phyloP scores from a whole-genome alignment of 75 land plant species.

The Cupressus sempervirens region DNA sequence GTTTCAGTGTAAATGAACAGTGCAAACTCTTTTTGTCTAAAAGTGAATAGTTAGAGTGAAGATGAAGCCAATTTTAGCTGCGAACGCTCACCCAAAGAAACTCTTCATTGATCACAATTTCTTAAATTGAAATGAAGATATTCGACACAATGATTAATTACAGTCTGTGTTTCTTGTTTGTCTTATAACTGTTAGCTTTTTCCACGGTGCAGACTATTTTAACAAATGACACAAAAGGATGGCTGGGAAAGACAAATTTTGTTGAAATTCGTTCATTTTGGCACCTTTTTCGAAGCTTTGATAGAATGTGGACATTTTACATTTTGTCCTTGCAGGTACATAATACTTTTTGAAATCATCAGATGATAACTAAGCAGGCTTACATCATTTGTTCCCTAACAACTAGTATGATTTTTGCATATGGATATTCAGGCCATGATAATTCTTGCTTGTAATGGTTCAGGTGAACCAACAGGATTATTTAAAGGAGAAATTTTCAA shows the following conservation, averaged over 20 bases:
- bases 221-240: constrained; percentile 12
- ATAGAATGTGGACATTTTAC: constrained; percentile 94
- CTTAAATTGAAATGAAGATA: background rate
- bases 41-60: too few species aligned
- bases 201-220: background rate
- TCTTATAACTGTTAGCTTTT: background rate
- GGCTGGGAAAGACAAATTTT: constrained; percentile 88
- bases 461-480: constrained; percentile 32
- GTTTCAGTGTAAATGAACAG: background rate
- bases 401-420: background rate
- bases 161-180: background rate
- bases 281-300: constrained; percentile 98
- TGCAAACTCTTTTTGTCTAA: too few species aligned
- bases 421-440: constrained; percentile 68
- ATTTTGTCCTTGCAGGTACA: constrained; percentile 83
- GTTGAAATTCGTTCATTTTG: constrained; percentile 96
- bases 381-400: background rate
- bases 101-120: background rate
- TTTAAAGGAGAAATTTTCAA: constrained; percentile 57
- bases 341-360: background rate
- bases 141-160: background rate
- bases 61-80: too few species aligned
- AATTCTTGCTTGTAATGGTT: constrained; percentile 91
- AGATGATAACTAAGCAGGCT: background rate
- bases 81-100: too few species aligned